phyloP scores from a whole-genome alignment of 2,329 filamentous ascomycete species.

The Sphaerulina musiva region DNA sequence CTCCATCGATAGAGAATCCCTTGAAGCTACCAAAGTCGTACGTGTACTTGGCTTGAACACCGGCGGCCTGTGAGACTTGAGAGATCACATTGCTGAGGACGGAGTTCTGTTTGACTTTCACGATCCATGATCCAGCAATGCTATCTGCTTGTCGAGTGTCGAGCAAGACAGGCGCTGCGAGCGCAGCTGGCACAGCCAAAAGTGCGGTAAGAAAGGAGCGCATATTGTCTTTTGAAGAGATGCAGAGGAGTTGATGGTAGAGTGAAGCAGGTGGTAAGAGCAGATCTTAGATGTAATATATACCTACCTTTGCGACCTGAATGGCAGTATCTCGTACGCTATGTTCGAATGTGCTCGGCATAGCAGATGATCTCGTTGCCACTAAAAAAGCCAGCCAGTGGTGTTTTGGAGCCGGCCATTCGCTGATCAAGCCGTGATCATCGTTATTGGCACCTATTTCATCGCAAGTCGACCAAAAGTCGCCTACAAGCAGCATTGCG shows the following conservation, averaged over 20 bases:
- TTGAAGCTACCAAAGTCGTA: slow-evolving; percentile 37
- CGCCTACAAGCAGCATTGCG: not conserved
- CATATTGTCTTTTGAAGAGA: slow-evolving; percentile 11
- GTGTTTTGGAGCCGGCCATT: not conserved
- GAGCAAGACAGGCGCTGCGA: slow-evolving; percentile 22
- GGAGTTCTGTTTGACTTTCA: slow-evolving; percentile 17
- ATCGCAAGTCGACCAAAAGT: not conserved
- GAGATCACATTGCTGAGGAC: slow-evolving; percentile 16
- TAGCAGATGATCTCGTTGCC: not conserved
- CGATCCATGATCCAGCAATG: slow-evolving; percentile 23
- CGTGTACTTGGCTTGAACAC: slow-evolving; percentile 26
- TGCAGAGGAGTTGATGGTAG: not conserved
- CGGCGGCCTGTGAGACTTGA: slow-evolving; percentile 15
- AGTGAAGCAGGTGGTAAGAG: not conserved
- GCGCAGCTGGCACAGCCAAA: slow-evolving; percentile 18
- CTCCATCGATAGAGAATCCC: slow-evolving; percentile 36
- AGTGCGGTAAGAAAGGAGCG: slow-evolving; percentile 20
- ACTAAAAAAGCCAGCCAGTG: not conserved
- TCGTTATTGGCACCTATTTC: not conserved
- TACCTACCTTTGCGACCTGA: slow-evolving; percentile 6
- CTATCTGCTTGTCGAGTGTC: slow-evolving; percentile 16
- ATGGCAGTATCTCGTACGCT: not conserved
- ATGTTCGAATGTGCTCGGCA: not conserved
- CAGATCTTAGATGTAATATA: slow-evolving; percentile 8
- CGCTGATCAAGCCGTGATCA: slow-evolving; percentile 1